phyloP scores from a whole-genome alignment of 2,329 filamentous ascomycete genomes.

The Hypoxylon rubiginosum region DNA sequence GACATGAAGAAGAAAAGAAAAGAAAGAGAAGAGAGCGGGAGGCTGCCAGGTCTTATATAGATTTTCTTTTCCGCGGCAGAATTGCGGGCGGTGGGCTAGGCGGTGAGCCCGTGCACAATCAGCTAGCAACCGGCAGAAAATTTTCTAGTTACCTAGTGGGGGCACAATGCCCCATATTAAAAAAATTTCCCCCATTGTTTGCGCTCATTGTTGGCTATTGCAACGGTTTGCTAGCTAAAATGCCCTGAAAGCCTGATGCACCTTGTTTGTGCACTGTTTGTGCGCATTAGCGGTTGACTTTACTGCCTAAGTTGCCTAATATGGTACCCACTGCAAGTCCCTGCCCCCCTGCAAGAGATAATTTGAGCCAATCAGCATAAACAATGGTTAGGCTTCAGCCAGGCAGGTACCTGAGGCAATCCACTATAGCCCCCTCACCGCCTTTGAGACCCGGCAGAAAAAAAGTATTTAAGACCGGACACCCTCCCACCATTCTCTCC shows the following conservation, averaged over 20 bases:
- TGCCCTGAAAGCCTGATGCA: too few species aligned
- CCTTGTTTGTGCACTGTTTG: too few species aligned
- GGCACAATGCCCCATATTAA: neutral
- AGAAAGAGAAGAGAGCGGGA: slow-evolving; percentile 54
- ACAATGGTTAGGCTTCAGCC: neutral
- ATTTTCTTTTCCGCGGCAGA: neutral
- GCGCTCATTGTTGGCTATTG: neutral
- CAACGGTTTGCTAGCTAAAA: neutral
- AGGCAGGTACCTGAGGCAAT: neutral
- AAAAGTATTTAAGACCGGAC: slow-evolving; percentile 2
- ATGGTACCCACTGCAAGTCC: neutral
- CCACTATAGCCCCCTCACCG: slow-evolving; percentile 7
- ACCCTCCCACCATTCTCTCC: neutral
- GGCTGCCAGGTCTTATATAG: slow-evolving; percentile 57
- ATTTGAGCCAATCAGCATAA: too few species aligned
- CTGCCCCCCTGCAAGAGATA: neutral
- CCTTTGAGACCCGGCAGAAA: neutral
- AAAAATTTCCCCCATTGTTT: neutral
- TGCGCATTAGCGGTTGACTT: neutral
- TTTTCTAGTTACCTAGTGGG: neutral
- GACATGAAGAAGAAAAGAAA: slow-evolving; percentile 68
- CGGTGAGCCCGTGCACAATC: neutral
- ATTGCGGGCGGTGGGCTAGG: slow-evolving; percentile 20
- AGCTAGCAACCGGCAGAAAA: neutral
- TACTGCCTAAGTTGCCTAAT: neutral